Evolutionary conservation across 495 filamentous ascomycete genomes (phyloP), one percentile per base, ranked within the genome.

Genomic region (Emericellopsis terricola): DNA sequence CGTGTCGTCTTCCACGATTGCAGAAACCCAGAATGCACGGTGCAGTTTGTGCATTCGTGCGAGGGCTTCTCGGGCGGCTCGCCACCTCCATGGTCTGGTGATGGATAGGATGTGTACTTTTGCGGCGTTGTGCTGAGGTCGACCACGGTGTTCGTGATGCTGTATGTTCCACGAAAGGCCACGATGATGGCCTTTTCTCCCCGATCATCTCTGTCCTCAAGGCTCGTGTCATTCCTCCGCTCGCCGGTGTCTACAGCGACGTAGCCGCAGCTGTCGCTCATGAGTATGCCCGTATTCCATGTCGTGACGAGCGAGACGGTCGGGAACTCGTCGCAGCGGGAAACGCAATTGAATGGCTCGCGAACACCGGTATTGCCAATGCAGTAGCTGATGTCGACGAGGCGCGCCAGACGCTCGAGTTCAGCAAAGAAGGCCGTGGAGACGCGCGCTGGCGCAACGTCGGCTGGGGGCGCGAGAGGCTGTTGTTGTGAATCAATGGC

Each of bases 361-460:
- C 64, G 55, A 36, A 96, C 71, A 21, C 89, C 89, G 1, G 64
- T 58, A n/a, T 67, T 72, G 28, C 82, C 81, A 36, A 96, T 78
- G 52, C 89, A 97, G 62, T 97, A 97, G 19, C 84, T 63, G 31
- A 97, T 89, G 41, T 97, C 91, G 18, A 94, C 87, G 2, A 97
- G 64, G 29, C 84, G 74, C 10, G 87, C 69, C 34, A 86, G 56
- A 48, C 91, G 81, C 45, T 93, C 82, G 15, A 97, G 68, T 10
- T 83, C 79, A 36, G 64, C 53, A 58, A 89, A 96, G 40, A 94
- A 67, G 20, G 59, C 48, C 31, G 49, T 40, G 3, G 81, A 76
- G 35, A 92, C 59, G 34, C 58, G 62, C 39, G 33, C 28, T 20
- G 45, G 28, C 15, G 41, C 29, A 15, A 38, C 41, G 15, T 38